phyloP scores from a whole-genome alignment of 2,329 filamentous ascomycete genomes.

The Cladosporium sp. region DNA sequence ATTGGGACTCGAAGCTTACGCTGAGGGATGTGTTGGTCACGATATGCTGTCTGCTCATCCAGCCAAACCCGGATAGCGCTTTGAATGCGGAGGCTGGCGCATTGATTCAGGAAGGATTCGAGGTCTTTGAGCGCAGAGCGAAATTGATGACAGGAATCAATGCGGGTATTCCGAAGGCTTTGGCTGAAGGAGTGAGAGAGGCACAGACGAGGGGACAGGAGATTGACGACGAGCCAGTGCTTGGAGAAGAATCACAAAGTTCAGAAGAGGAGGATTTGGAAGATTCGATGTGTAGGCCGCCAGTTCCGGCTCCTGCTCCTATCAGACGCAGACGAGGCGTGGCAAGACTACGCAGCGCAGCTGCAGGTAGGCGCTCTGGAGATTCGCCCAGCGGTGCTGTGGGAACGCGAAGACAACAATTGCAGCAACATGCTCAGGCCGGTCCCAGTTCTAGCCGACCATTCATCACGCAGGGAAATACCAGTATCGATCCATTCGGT shows the following conservation, averaged over 20 bases:
- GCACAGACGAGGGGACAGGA: conserved; percentile 50
- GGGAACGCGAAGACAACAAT: conserved; percentile 15
- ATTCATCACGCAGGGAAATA: conserved; percentile 22
- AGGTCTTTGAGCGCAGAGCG: conserved; percentile 53
- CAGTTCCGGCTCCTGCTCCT: conserved; percentile 19
- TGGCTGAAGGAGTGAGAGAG: conserved; percentile 45
- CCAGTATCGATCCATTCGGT: conserved; percentile 3
- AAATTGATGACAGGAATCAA: conserved; percentile 61
- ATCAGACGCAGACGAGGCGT: conserved; percentile 23
- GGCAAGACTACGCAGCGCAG: conserved; percentile 22
- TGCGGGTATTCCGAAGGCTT: conserved; percentile 47
- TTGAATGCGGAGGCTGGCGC: conserved; percentile 59
- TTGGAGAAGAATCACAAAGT: neutral
- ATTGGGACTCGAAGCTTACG: conserved; percentile 57
- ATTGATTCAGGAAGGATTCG: conserved; percentile 56
- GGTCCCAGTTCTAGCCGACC: conserved; percentile 14
- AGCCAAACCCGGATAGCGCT: conserved; percentile 61
- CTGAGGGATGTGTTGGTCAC: conserved; percentile 57
- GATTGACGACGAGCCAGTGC: conserved; percentile 12
- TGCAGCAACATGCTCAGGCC: neutral
- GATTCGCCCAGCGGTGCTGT: conserved; percentile 23
- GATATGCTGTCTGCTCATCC: conserved; percentile 59
- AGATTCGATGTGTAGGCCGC: conserved; percentile 13
- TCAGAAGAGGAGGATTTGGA: conserved; percentile 16
- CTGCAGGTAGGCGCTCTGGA: conserved; percentile 19